Evolutionary conservation across 2,329 filamentous ascomycete genomes (phyloP), one percentile per base, ranked within the genome.

Genomic region (Knoxdaviesia proteae): DNA sequence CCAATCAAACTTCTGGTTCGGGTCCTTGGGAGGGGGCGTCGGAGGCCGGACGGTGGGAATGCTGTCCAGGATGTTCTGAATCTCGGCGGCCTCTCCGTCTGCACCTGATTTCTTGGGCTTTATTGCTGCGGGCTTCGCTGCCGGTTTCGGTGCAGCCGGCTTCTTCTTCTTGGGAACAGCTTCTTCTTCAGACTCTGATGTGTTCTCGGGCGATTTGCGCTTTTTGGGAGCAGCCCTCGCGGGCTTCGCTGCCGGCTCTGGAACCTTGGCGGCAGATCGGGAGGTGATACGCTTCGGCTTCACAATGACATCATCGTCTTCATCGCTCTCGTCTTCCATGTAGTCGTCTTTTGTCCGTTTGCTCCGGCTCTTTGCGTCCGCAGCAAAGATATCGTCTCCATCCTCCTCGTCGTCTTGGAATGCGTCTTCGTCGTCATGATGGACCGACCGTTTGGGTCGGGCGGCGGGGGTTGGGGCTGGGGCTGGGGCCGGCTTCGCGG

Each of bases 41-140:
- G 90, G 90, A 29, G 90, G 69, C 45, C 79, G 68, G 37, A 98
- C 74, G 1, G 75, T 83, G 5, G 84, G 82, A 46, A 98, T 88
- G 50, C 77, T 84, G 54, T 93, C 79, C 33, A 96, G 71, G 39
- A 98, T 94, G 40, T 79, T 75, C 56, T 93, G 77, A 20, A 61
- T 59, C 5, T 93, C 75, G 29, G 73, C 69, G 10, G 78, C 68
- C 52, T 75, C 77, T 52, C 92, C 84, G 3, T 70, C 60, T 6
- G 67, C 65, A 3, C 74, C 71, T 3, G 71, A 66, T 56, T 84
- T 82, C 57, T 82, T 81, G 7, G 46, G 69, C 61, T 51, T 62
- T 20, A 3, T 20, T 20, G 20, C 20, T 2, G 20, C 20, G 64
- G 42, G 40, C 3, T 71, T 63, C 2, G 73, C 68, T 48, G 71